phyloP scores from a whole-genome alignment of 2,329 filamentous ascomycete genomes.

The Aspergillus fischeri region DNA sequence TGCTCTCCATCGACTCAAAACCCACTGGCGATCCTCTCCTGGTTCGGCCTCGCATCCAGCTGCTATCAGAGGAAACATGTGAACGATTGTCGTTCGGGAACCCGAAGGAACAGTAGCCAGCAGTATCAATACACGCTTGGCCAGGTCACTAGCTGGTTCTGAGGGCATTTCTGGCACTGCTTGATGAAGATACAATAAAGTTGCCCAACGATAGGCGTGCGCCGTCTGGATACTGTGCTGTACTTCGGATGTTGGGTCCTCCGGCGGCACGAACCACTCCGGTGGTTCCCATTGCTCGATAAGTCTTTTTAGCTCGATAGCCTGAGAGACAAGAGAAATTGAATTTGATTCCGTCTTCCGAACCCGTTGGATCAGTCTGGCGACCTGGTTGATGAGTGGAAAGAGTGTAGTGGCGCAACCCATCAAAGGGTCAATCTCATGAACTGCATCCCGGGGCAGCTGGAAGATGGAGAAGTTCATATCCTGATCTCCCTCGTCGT shows the following conservation, averaged over 20 bases:
- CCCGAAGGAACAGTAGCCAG: slow-evolving; percentile 60
- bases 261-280: slow-evolving; percentile 55
- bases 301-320: slow-evolving; percentile 57
- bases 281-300: slow-evolving; percentile 61
- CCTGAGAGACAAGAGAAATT: slow-evolving; percentile 58
- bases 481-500: slow-evolving; percentile 52
- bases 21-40: slow-evolving; percentile 60
- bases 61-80: slow-evolving; percentile 65
- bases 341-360: slow-evolving; percentile 53
- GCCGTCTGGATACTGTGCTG: slow-evolving; percentile 64
- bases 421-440: slow-evolving; percentile 67
- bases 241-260: slow-evolving; percentile 60
- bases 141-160: slow-evolving; percentile 53
- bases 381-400: slow-evolving; percentile 63
- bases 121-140: slow-evolving; percentile 58
- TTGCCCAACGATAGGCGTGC: slow-evolving; percentile 64
- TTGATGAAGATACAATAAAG: slow-evolving; percentile 62
- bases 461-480: slow-evolving; percentile 37
- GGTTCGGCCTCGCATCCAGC: slow-evolving; percentile 62
- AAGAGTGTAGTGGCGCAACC: slow-evolving; percentile 65
- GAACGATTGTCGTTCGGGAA: slow-evolving; percentile 62
- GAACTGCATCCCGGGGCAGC: slow-evolving; percentile 42
- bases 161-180: slow-evolving; percentile 65
- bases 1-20: slow-evolving; percentile 57
- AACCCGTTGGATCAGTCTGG: slow-evolving; percentile 62